Evolutionary conservation across 176 grass and related monocot species (phyloP).

Genomic region (Rhynchospora pubera): DNA sequence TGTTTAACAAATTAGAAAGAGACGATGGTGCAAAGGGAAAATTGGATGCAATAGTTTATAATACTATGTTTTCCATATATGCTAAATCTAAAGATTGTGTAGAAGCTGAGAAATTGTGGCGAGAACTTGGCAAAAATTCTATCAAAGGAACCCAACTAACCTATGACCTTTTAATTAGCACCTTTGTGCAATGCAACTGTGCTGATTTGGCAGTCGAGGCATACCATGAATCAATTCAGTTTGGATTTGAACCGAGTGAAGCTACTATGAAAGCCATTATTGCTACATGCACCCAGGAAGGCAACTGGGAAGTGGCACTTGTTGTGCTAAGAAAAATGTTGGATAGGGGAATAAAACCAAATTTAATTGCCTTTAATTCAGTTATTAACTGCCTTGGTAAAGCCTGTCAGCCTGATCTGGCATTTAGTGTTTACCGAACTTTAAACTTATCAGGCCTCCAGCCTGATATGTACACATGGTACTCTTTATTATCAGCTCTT

Average conservation of each 20-base stretch:
- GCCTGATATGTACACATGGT: conserved; percentile 87
- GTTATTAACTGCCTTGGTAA: conserved; percentile 81
- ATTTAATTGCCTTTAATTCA: conserved; percentile 70
- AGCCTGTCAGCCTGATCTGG: conserved; percentile 64
- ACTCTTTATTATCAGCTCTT: conserved; percentile 55
- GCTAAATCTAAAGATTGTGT: conserved; percentile 68
- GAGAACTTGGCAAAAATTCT: conserved; percentile 43
- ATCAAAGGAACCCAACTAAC: conserved; percentile 55
- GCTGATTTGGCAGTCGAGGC: conserved; percentile 58
- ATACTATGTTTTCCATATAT: conserved; percentile 77
- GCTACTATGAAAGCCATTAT: conserved; percentile 84
- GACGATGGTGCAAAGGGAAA: conserved; percentile 33
- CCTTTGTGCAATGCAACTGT: conserved; percentile 79
- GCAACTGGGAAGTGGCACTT: conserved; percentile 61
- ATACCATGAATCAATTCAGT: conserved; percentile 65
- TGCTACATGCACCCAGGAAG: conserved; percentile 78
- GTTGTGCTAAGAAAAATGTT: conserved; percentile 59
- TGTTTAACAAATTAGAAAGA: conserved; percentile 45
- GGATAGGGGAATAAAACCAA: conserved; percentile 65
- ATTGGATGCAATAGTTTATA: conserved; percentile 71
- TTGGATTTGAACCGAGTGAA: conserved; percentile 52
- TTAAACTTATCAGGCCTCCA: conserved; percentile 46
- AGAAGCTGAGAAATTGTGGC: conserved; percentile 68
- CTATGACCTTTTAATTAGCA: conserved; percentile 76
- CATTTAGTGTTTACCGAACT: conserved; percentile 71